Percentiles rank a stretch among this genome's conserved stretches.
Evolutionary conservation across 2,329 filamentous ascomycete genomes (phyloP).

Genomic region (Gremmenia infestans): DNA sequence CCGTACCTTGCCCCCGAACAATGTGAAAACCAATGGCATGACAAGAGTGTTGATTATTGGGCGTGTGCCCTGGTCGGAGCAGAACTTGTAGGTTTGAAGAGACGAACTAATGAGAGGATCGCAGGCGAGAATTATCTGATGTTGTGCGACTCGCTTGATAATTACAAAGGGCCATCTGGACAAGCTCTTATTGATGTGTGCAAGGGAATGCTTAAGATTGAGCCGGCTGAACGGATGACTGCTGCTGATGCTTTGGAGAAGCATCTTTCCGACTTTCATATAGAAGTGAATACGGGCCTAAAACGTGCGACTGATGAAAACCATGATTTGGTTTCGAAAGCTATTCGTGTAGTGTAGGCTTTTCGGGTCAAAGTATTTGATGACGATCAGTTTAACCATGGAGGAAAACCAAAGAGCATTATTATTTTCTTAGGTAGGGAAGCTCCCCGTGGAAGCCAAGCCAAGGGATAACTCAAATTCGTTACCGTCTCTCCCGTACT

Average conservation of each 20-base stretch:
- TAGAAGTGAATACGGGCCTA: slow-evolving; percentile 3
- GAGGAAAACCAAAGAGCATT: background rate
- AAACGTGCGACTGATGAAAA: slow-evolving; percentile 2
- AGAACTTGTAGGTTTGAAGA: slow-evolving; percentile 5
- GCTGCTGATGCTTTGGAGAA: slow-evolving; percentile 4
- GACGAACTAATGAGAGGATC: slow-evolving; percentile 5
- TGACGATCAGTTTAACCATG: background rate
- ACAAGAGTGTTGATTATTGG: slow-evolving; percentile 16
- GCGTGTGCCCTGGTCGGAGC: slow-evolving; percentile 14
- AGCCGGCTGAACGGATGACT: slow-evolving; percentile 5
- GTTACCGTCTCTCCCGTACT: too few species aligned
- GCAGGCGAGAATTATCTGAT: background rate
- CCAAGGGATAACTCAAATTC: background rate
- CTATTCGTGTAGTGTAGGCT: background rate
- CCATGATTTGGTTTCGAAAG: background rate
- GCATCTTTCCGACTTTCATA: slow-evolving; percentile 1
- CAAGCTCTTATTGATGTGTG: background rate
- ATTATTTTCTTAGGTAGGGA: too few species aligned
- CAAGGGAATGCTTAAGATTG: slow-evolving; percentile 6
- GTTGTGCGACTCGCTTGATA: slow-evolving; percentile 1
- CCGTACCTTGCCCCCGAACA: slow-evolving; percentile 23
- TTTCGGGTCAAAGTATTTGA: background rate
- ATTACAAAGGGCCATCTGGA: background rate
- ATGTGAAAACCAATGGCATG: slow-evolving; percentile 10
- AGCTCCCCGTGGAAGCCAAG: too few species aligned